Evolutionary conservation across 106 monocot genomes (phyloP), one percentile per base, ranked within the genome.

Genomic region (Dendrobium catenatum): DNA sequence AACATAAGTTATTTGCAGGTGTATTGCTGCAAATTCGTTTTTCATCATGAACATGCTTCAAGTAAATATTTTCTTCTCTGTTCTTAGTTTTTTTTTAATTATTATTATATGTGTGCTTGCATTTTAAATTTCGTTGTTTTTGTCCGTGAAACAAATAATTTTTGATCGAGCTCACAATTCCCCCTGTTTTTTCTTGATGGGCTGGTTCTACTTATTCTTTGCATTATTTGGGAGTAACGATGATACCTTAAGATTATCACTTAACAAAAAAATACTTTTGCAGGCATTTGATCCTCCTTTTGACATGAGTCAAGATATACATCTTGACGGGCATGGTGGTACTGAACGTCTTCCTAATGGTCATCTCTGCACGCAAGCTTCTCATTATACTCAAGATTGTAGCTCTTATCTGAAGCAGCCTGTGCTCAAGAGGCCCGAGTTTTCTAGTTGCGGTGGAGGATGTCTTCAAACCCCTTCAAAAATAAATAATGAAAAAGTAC

Each of bases 211-310:
- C n/a, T 76, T 10, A 43, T 74, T 74, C 42, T 74, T 74, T 2
- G 74, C 29, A 29, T 42, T 43, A 7, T 20, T 44, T 19, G 74
- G 43, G 43, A 22, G 6, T 74, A 42, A 74, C 29, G 18, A 73
- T 59, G 48, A 33, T 70, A 51, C 56, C 2, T 59, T 48, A 47
- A 44, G 55, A 61, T 64, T 73, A 16, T 55, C 31, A 47, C 15
- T 83, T 43, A 17, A 9, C 37, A 68, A 48, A 17, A 24, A 33
- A 68, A 48, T 80, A 46, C 37, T 77, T 76, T 17, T 82, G 47
- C 85, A 99, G 99, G 99, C 95, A 88, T 99, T 99, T 89, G 93
- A 93, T 77, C 93, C 99, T 82, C 99, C 99, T 24, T 48, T 99
- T 73, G 93, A 95, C 75, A 91, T 95, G 91, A 91, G 87, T 80